These are phyloP conservation scores for Sonneratia caseolaris DNA, from an alignment of 345 rosid species.

Conservation along the genomic window DNA sequence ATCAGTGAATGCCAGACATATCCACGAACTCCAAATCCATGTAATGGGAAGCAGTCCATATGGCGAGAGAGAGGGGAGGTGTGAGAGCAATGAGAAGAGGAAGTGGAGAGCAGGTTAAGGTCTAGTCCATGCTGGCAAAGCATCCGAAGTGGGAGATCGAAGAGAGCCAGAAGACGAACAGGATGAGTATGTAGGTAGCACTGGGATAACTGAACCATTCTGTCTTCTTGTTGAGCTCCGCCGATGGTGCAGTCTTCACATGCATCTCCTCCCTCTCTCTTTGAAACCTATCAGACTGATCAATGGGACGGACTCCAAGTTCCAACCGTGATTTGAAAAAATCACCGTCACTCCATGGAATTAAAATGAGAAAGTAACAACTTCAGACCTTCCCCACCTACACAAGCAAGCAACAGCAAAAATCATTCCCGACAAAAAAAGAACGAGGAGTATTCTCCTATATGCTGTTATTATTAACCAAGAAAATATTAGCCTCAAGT, in stretches of 20 bases:
- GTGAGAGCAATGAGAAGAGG: slow-evolving; percentile 19
- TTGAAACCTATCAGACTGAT: too few relatives aligned
- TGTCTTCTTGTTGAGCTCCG: slow-evolving; percentile 45
- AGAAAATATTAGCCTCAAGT: too few relatives aligned
- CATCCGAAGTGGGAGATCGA: slow-evolving; percentile 33
- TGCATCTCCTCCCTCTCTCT: slow-evolving; percentile 22
- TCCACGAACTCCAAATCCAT: not conserved
- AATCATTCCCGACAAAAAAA: not conserved
- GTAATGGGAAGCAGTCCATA: too few relatives aligned
- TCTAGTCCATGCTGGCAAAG: slow-evolving; percentile 45
- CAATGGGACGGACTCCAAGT: not conserved
- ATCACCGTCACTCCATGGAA: not conserved
- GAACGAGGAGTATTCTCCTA: too few relatives aligned
- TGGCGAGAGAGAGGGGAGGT: too few relatives aligned
- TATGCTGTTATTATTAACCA: too few relatives aligned
- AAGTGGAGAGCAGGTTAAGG: slow-evolving; percentile 33
- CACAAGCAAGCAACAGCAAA: not conserved
- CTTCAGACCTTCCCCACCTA: not conserved
- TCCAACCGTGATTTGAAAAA: not conserved
- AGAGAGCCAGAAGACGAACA: slow-evolving; percentile 39
- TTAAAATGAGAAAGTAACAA: not conserved
- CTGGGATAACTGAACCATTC: slow-evolving; percentile 51
- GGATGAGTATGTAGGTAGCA: slow-evolving; percentile 36
- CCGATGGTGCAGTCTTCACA: slow-evolving; percentile 37
- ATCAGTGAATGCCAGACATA: too few relatives aligned